phyloP scores from a whole-genome alignment of 768 basidiomycete species.

The Rhodotorula taiwanensis region DNA sequence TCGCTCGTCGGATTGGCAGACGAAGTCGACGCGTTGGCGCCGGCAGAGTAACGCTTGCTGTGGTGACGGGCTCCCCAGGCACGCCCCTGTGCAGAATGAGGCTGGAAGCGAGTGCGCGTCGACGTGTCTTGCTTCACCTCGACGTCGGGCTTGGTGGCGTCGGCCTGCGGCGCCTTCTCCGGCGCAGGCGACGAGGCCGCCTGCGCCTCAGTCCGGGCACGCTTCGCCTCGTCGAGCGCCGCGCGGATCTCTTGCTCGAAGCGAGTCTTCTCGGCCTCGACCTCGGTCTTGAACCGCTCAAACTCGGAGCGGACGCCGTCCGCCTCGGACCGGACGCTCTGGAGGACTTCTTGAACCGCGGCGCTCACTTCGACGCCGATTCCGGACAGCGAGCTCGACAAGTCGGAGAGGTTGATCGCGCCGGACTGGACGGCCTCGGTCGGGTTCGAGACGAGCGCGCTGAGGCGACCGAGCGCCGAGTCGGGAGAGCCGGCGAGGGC shows the following conservation, averaged over 20 bases:
- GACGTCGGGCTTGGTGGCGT: too few relatives aligned
- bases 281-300: not conserved
- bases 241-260: constrained; percentile 1
- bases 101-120: too few relatives aligned
- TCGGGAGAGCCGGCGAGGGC: not conserved
- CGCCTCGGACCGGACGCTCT: constrained; percentile 9
- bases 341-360: constrained; percentile 1
- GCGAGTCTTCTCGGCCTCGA: not conserved
- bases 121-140: too few relatives aligned
- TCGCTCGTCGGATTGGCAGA: too few relatives aligned
- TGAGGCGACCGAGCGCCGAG: constrained; percentile 9
- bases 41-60: too few relatives aligned
- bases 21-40: too few relatives aligned
- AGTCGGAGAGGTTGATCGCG: not conserved
- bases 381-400: not conserved
- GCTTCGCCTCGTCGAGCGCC: not conserved
- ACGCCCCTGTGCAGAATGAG: too few relatives aligned
- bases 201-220: not conserved
- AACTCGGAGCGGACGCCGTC: constrained; percentile 7
- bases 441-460: not conserved
- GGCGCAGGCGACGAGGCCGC: too few relatives aligned
- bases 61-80: too few relatives aligned
- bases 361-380: not conserved
- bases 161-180: too few relatives aligned
- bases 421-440: not conserved